These are phyloP conservation scores for Paraphaeosphaeria minitans DNA, from an alignment of 2,329 filamentous ascomycete genomes.

Conservation along the genomic window DNA sequence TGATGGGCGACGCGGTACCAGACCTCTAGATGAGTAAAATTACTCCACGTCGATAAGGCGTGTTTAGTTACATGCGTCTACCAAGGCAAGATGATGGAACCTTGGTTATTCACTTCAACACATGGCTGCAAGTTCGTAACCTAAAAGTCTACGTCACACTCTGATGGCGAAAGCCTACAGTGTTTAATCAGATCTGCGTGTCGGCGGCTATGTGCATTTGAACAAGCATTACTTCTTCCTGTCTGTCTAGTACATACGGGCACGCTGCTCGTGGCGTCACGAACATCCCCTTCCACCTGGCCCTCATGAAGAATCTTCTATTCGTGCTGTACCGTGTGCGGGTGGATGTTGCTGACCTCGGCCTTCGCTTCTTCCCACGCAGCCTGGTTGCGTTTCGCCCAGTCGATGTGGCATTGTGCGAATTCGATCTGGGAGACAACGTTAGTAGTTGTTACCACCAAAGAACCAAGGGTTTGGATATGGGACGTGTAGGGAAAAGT, in stretches of 20 bases:
- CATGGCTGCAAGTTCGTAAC: too few relatives aligned
- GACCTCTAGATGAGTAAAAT: too few relatives aligned
- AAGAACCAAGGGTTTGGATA: not conserved
- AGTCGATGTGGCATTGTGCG: slow-evolving; percentile 89
- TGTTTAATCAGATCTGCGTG: too few relatives aligned
- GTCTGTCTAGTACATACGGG: slow-evolving; percentile 1
- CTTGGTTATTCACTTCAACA: too few relatives aligned
- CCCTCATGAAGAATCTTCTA: not conserved
- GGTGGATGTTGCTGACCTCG: slow-evolving; percentile 86
- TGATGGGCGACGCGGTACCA: too few relatives aligned
- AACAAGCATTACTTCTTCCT: not conserved
- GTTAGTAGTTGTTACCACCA: slow-evolving; percentile 3
- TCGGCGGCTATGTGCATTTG: not conserved
- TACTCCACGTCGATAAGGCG: too few relatives aligned
- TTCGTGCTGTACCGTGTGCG: slow-evolving; percentile 10
- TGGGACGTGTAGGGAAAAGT: not conserved
- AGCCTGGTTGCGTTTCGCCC: slow-evolving; percentile 88
- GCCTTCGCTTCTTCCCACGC: slow-evolving; percentile 90
- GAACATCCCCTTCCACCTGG: not conserved
- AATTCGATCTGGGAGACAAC: slow-evolving; percentile 72
- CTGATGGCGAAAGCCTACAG: too few relatives aligned
- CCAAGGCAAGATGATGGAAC: too few relatives aligned
- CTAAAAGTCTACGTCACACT: too few relatives aligned
- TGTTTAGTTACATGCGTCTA: too few relatives aligned
- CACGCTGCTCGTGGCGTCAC: not conserved